These are phyloP conservation scores for Rosa hybrid DNA, from an alignment of 331 rosid genomes.

Conservation along the genomic window DNA sequence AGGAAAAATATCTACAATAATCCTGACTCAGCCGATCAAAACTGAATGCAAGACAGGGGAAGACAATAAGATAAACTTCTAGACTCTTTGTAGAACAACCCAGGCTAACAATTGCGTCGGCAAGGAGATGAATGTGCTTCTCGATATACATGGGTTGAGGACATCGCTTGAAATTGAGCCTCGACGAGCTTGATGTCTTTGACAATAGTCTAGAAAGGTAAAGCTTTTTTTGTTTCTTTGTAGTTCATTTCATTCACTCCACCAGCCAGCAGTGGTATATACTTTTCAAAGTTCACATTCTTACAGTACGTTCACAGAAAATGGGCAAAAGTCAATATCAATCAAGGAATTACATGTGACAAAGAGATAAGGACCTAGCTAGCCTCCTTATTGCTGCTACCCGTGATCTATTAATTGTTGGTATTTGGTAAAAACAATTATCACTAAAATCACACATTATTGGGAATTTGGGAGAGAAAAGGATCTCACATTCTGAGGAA, in stretches of 20 bases:
- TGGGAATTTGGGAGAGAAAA: not conserved
- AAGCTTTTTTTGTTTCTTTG: not conserved
- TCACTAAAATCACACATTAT: not conserved
- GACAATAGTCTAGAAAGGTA: not conserved
- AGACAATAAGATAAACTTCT: too few species aligned
- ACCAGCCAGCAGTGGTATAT: not conserved
- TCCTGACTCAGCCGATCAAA: too few species aligned
- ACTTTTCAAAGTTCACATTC: not conserved
- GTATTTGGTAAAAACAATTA: not conserved
- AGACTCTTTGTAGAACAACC: too few species aligned
- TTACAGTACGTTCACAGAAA: not conserved
- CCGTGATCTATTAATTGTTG: not conserved
- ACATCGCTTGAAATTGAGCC: not conserved
- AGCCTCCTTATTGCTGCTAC: not conserved
- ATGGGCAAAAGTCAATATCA: not conserved
- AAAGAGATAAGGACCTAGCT: not conserved
- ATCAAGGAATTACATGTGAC: not conserved
- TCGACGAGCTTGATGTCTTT: not conserved
- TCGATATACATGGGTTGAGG: too few species aligned
- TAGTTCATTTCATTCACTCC: not conserved
- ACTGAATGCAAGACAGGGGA: too few species aligned
- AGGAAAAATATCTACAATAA: not conserved
- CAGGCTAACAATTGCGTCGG: too few species aligned
- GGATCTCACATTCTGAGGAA: not conserved
- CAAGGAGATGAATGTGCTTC: too few species aligned